Base-by-base conservation (phyloP, 208 protist genomes). In the Porcisia deanei region DNA sequence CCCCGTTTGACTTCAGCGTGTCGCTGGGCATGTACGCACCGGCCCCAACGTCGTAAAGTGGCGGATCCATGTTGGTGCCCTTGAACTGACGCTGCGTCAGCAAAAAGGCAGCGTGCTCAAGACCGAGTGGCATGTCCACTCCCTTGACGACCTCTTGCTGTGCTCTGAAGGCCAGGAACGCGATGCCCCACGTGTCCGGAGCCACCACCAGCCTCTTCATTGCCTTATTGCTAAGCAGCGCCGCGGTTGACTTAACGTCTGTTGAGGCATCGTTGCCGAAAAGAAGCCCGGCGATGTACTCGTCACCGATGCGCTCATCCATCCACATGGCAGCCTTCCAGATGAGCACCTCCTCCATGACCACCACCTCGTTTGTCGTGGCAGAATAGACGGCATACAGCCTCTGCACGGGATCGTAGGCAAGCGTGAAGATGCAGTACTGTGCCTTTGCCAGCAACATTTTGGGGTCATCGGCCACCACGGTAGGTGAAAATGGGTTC, bases 311-410 rank as follows among this genome's bases (percentile, higher is more conserved):
- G 57, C 84, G 84, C 60, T 91, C 88, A 39, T 97, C 93, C 76
- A 97, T 80, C 93, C 93, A 97, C 75, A 92, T 88, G 52, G 89
- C 80, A 34, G 79, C 84, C 78, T 94, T 95, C 91, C 93, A 97
- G 8, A 96, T 43, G 25, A 85, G 77, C 12, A 82, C 82, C 76
- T 87, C 80, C 14, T 72, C 75, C 64, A 86, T 82, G 30, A 87
- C 69, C 5, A 88, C 78, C 57, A 92, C 73, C 71, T 97, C 91
- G 71, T 96, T 94, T 5, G 83, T 94, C 7, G 94, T 96, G 25
- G 91, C 83, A 18, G 81, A 92, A 84, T 93, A 97, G 25, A 97
- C 64, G 39, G 87, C 87, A 75, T 88, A 96, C 20, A 77, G 54
- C 55, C 71, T 60, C n/a, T 63, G 77, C 1, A 72, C 53, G 0